phyloP scores from a whole-genome alignment of 352 stramenopile genomes.

The Phytopythium sindhum region DNA sequence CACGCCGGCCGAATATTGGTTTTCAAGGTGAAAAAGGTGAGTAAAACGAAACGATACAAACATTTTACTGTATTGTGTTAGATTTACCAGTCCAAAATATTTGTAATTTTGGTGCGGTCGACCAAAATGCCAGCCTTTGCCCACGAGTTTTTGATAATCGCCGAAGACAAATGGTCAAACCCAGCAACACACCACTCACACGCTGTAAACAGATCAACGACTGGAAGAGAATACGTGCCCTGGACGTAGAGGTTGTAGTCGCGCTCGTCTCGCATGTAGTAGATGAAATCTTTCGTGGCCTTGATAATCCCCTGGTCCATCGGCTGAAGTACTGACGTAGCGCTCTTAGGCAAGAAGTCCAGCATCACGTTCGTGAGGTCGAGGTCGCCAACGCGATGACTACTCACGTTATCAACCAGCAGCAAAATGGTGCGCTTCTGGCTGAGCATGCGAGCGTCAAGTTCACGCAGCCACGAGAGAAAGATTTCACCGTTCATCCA shows the following conservation, averaged over 20 bases:
- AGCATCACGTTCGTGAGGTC: not conserved
- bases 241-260: not conserved
- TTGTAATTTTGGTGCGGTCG: too few relatives aligned
- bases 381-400: not conserved
- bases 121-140: too few relatives aligned
- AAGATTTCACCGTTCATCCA: constrained; percentile 1
- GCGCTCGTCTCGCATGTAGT: not conserved
- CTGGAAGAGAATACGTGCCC: not conserved
- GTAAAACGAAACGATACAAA: too few relatives aligned
- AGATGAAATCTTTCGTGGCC: not conserved
- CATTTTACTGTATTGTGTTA: too few relatives aligned
- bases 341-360: not conserved
- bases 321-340: not conserved
- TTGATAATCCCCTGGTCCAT: constrained; percentile 1
- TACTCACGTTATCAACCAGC: too few relatives aligned
- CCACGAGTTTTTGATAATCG: too few relatives aligned
- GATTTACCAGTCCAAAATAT: too few relatives aligned
- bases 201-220: not conserved
- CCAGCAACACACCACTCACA: not conserved
- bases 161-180: too few relatives aligned
- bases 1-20: too few relatives aligned
- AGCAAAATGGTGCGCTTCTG: not conserved
- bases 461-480: not conserved
- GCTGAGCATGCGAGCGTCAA: not conserved
- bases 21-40: too few relatives aligned